These are phyloP conservation scores for Spathaspora gorwiae DNA, from an alignment of 805 yeast genomes.

Conservation along the genomic window DNA sequence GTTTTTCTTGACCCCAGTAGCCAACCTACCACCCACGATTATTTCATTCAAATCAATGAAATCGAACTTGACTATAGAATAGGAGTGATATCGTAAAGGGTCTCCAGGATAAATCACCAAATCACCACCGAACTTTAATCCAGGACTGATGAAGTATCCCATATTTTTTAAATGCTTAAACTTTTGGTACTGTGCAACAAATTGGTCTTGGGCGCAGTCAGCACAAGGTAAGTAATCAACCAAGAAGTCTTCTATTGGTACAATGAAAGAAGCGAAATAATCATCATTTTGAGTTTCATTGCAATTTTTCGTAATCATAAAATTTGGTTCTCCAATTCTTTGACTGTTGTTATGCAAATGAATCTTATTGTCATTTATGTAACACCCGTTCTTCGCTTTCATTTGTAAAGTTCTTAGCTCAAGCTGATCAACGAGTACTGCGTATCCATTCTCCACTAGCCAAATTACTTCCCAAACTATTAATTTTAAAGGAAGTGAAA, in stretches of 20 bases:
- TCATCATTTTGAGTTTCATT: neutral
- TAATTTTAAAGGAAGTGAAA: conserved; percentile 77
- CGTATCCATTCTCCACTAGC: conserved; percentile 45
- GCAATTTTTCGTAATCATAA: conserved; percentile 1
- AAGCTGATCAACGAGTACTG: conserved; percentile 40
- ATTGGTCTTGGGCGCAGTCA: neutral
- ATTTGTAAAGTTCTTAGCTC: conserved; percentile 10
- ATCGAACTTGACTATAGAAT: conserved; percentile 57
- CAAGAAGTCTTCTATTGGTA: conserved; percentile 2
- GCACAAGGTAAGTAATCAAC: neutral
- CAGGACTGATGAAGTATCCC: conserved; percentile 68
- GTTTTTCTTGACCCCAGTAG: conserved; percentile 86
- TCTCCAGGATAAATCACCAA: conserved; percentile 94
- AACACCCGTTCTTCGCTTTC: conserved; percentile 5
- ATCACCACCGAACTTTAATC: conserved; percentile 85
- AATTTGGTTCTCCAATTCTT: neutral
- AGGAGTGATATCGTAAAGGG: conserved; percentile 86
- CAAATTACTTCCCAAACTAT: conserved; percentile 70
- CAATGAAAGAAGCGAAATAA: neutral
- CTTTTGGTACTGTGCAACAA: conserved; percentile 8
- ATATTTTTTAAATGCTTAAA: conserved; percentile 38
- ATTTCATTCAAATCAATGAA: conserved; percentile 50
- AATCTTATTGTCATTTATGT: conserved; percentile 6
- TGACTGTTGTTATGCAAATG: neutral
- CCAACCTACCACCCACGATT: conserved; percentile 84